Conservation (phyloP, 2,329 filamentous ascomycete genomes). For the Monilinia laxa region DNA sequence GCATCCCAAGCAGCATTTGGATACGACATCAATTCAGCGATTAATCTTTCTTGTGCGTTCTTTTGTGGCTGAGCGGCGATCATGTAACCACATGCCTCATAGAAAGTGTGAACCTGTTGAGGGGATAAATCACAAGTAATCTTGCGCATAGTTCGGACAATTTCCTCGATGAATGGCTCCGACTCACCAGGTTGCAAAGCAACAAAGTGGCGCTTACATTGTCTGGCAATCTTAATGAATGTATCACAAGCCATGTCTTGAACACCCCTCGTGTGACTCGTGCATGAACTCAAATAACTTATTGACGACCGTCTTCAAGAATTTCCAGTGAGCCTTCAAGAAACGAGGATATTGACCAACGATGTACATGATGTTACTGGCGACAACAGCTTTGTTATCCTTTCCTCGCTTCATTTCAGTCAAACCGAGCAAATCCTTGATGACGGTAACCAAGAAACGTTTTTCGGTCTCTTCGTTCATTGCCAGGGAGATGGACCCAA, state of each 20-base stretch:
- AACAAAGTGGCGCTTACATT: slow-evolving; percentile 96
- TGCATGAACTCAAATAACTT: slow-evolving; percentile 99
- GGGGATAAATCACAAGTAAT: slow-evolving; percentile 94
- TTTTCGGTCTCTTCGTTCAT: slow-evolving; percentile 99
- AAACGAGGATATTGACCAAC: slow-evolving; percentile 98
- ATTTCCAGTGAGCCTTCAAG: slow-evolving; percentile 99
- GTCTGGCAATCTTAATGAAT: slow-evolving; percentile 99
- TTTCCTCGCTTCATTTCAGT: slow-evolving; percentile 99
- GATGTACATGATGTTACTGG: slow-evolving; percentile 99
- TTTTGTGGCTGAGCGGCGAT: slow-evolving; percentile 97
- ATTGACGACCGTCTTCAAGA: slow-evolving; percentile 98
- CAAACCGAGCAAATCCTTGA: slow-evolving; percentile 93
- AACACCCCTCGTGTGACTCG: slow-evolving; percentile 97
- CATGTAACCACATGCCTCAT: slow-evolving; percentile 99
- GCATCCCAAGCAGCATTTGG: slow-evolving; percentile 94
- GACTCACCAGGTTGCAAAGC: slow-evolving; percentile 90
- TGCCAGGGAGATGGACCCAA: slow-evolving; percentile 94
- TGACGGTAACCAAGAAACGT: slow-evolving; percentile 95
- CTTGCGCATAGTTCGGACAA: slow-evolving; percentile 90
- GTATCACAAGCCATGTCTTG: slow-evolving; percentile 99
- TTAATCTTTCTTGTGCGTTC: slow-evolving; percentile 85
- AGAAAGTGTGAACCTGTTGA: slow-evolving; percentile 98
- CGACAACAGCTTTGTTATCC: slow-evolving; percentile 98
- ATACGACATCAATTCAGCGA: slow-evolving; percentile 87
- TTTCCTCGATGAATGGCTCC: slow-evolving; percentile 98